Evolutionary conservation across 2,329 filamentous ascomycete genomes (phyloP).

Genomic region (Grosmannia clavigera): DNA sequence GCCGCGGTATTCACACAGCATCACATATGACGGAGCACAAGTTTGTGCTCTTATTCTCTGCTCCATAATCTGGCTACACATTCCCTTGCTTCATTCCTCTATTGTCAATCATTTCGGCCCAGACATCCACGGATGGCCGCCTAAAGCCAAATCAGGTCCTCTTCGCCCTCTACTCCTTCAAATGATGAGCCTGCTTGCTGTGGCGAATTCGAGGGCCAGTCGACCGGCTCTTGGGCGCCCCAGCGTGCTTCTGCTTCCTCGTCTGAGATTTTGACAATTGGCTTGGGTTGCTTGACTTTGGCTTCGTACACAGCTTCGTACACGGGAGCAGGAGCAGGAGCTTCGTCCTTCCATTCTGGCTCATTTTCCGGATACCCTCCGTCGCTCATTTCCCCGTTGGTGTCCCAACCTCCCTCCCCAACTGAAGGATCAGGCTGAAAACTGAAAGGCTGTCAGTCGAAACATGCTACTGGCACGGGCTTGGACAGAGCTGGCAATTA

Average conservation of each 20-base stretch:
- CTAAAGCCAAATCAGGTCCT: neutral
- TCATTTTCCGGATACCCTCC: conserved; percentile 12
- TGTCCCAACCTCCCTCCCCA: conserved; percentile 18
- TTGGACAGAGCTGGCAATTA: neutral
- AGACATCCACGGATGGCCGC: neutral
- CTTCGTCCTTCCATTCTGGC: neutral
- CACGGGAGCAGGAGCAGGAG: neutral
- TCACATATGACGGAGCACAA: neutral
- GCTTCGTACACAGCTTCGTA: neutral
- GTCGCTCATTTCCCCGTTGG: conserved; percentile 20
- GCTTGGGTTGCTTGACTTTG: neutral
- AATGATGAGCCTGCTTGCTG: neutral
- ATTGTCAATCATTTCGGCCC: neutral
- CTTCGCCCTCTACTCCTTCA: neutral
- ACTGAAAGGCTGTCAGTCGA: neutral
- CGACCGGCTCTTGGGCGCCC: neutral
- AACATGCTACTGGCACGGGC: no score
- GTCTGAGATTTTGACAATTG: neutral
- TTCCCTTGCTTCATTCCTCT: neutral
- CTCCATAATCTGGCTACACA: neutral
- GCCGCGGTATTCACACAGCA: neutral
- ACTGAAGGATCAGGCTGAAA: neutral
- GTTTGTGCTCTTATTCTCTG: neutral
- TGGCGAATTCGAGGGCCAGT: neutral
- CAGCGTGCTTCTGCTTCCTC: neutral